Evolutionary conservation across 1,284 basidiomycete genomes (phyloP).

Genomic region (Austropuccinia psidii): DNA sequence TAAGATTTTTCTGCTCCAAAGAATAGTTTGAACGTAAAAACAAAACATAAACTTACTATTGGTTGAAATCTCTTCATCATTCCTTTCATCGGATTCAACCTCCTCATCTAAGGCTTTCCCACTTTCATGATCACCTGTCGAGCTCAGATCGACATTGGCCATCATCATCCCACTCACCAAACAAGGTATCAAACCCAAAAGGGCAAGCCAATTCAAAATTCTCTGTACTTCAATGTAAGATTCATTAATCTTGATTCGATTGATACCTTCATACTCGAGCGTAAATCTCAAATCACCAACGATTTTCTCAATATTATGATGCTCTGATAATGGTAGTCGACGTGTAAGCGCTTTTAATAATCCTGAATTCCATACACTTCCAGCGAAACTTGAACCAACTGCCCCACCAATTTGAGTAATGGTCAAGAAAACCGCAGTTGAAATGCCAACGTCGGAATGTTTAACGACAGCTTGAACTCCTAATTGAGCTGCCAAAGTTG

Average conservation of each 20-base stretch:
- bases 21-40: too few species aligned
- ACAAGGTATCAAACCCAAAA: conserved; percentile 39
- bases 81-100: too few species aligned
- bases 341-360: conserved; percentile 39
- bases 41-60: too few species aligned
- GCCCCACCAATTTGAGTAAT: conserved; percentile 46
- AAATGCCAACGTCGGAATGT: conserved; percentile 42
- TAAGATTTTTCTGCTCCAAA: too few species aligned
- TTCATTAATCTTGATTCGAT: conserved; percentile 40
- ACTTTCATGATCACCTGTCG: too few species aligned
- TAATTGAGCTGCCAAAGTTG: conserved; percentile 43
- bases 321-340: conserved; percentile 38
- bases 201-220: conserved; percentile 39
- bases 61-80: too few species aligned
- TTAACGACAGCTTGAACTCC: conserved; percentile 44
- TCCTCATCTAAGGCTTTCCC: too few species aligned
- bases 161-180: conserved; percentile 39
- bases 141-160: conserved; percentile 40
- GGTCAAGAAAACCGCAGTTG: conserved; percentile 45
- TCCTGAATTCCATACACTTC: conserved; percentile 44
- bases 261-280: conserved; percentile 40
- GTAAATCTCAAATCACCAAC: conserved; percentile 42
- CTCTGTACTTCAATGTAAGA: conserved; percentile 43
- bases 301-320: conserved; percentile 40
- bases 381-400: conserved; percentile 44